These are phyloP conservation scores for Blastobotrys serpentis DNA, from an alignment of 1,139 yeast species.

Conservation along the genomic window DNA sequence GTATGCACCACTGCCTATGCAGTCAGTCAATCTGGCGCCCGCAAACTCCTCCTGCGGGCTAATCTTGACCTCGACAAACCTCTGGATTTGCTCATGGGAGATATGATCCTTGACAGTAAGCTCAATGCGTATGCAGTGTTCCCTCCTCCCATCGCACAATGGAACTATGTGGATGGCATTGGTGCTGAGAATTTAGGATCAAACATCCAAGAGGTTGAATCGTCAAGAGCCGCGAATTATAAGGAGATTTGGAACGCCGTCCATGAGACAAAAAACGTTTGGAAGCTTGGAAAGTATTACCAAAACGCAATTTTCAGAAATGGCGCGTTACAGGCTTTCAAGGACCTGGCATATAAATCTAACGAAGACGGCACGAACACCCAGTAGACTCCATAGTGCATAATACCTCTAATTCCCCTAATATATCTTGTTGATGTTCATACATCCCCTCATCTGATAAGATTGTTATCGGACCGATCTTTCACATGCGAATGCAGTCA, in stretches of 20 bases:
- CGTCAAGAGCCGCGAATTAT: background rate
- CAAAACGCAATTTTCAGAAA: slow-evolving; percentile 5
- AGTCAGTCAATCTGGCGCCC: slow-evolving; percentile 22
- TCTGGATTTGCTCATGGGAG: slow-evolving; percentile 22
- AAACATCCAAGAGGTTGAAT: slow-evolving; percentile 16
- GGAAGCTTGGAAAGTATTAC: slow-evolving; percentile 1
- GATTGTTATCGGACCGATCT: too few species aligned
- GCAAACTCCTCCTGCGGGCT: slow-evolving; percentile 21
- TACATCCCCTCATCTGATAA: too few species aligned
- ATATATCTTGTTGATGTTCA: too few species aligned
- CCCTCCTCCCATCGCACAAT: slow-evolving; percentile 23
- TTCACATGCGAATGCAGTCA: background rate
- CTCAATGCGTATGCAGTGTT: slow-evolving; percentile 20
- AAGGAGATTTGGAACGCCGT: slow-evolving; percentile 9
- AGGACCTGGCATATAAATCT: background rate
- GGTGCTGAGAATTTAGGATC: slow-evolving; percentile 22
- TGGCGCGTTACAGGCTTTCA: slow-evolving; percentile 9
- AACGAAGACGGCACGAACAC: background rate
- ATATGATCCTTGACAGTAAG: slow-evolving; percentile 15
- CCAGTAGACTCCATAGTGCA: too few species aligned
- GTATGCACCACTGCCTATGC: slow-evolving; percentile 27
- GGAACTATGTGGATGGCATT: slow-evolving; percentile 21
- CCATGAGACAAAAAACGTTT: background rate
- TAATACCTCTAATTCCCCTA: too few species aligned
- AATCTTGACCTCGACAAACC: slow-evolving; percentile 23